Evolutionary conservation across 257 asterid genomes (phyloP).

Genomic region (Forsythia suspensa): DNA sequence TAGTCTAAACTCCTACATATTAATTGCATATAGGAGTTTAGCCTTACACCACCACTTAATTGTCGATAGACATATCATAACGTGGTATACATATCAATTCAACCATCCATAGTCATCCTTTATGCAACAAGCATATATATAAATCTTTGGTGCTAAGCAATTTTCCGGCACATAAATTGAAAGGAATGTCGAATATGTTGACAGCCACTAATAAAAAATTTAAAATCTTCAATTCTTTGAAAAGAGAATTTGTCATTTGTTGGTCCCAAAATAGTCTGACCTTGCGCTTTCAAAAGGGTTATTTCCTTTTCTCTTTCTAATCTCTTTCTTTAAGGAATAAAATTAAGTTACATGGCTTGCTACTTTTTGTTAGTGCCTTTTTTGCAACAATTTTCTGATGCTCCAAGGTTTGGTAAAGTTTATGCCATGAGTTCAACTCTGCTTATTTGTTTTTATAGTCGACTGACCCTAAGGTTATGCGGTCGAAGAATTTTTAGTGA

Average conservation of each 20-base stretch:
- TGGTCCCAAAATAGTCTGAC: constrained; percentile 12
- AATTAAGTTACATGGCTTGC: background rate
- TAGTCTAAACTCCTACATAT: too few relatives aligned
- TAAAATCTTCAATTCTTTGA: background rate
- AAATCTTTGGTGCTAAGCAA: background rate
- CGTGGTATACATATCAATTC: background rate
- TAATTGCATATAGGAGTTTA: too few relatives aligned
- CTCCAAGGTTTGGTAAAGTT: constrained; percentile 18
- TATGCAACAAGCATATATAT: background rate
- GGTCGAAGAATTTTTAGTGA: too few relatives aligned
- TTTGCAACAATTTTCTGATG: background rate
- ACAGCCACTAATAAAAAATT: background rate
- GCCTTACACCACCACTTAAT: too few relatives aligned
- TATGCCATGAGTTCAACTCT: constrained; percentile 6
- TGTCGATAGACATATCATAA: background rate
- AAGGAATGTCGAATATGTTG: background rate
- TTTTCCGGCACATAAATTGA: background rate
- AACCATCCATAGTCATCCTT: background rate
- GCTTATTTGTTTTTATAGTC: too few relatives aligned
- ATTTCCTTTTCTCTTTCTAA: background rate
- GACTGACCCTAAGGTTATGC: background rate
- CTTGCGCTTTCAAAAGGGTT: constrained; percentile 7
- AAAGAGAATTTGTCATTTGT: background rate
- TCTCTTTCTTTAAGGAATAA: constrained; percentile 9
- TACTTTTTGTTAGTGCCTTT: background rate